Conservation (phyloP, 1,139 yeast genomes). For the Keqinozyma sinolaborantium region DNA sequence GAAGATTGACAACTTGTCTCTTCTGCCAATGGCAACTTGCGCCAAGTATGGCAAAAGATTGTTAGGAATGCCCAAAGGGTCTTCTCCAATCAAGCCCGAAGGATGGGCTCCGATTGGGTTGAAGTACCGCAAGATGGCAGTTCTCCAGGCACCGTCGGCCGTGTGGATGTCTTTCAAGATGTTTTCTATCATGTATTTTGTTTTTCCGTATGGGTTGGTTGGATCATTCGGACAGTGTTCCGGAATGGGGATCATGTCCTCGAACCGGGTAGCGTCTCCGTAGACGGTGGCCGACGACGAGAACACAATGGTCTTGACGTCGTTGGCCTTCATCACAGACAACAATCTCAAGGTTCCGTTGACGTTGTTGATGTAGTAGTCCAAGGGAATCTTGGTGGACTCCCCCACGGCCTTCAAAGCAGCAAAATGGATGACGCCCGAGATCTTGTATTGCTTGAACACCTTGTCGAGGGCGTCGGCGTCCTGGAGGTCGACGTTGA, state of each 20-base stretch:
- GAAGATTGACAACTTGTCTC: conserved; percentile 60
- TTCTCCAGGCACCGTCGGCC: conserved; percentile 48
- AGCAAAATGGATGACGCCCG: conserved; percentile 78
- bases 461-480: conserved; percentile 43
- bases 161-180: conserved; percentile 55
- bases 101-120: conserved; percentile 89
- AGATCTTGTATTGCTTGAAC: conserved; percentile 47
- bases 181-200: conserved; percentile 65
- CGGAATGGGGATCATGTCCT: conserved; percentile 75
- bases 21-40: conserved; percentile 73
- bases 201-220: conserved; percentile 73
- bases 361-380: conserved; percentile 68
- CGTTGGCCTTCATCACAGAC: conserved; percentile 44
- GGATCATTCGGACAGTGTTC: conserved; percentile 77
- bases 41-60: conserved; percentile 73
- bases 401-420: conserved; percentile 86
- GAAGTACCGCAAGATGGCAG: conserved; percentile 72
- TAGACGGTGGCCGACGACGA: conserved; percentile 83
- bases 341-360: conserved; percentile 61
- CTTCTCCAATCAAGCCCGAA: conserved; percentile 76
- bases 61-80: conserved; percentile 75
- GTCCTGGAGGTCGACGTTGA: conserved; percentile 58
- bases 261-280: conserved; percentile 76
- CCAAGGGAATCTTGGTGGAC: conserved; percentile 68
- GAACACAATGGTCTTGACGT: conserved; percentile 63